Evolutionary conservation across 2,329 filamentous ascomycete genomes (phyloP).

Genomic region (Aspergillus bombycis): DNA sequence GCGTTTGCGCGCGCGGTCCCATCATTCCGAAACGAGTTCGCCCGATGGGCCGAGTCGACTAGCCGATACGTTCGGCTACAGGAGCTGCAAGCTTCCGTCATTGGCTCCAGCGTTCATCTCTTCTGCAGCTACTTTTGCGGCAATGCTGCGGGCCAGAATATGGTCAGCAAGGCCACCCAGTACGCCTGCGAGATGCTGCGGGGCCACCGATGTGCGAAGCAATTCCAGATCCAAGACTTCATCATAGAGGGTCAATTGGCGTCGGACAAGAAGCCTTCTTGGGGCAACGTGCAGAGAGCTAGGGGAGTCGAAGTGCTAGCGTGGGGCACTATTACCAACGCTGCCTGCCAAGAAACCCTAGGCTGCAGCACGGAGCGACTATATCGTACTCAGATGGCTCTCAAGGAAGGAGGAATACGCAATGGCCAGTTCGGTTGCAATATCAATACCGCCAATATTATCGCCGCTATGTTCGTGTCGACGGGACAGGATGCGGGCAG

Average conservation of each 20-base stretch:
- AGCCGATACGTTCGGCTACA: conserved; percentile 13
- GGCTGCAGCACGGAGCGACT: conserved; percentile 20
- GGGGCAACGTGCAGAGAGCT: conserved; percentile 24
- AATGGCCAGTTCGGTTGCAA: conserved; percentile 24
- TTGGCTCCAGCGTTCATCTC: conserved; percentile 28
- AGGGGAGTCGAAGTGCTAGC: conserved; percentile 31
- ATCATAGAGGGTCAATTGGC: conserved; percentile 28
- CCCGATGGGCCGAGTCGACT: conserved; percentile 4
- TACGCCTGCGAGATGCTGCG: conserved; percentile 22
- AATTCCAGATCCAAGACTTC: conserved; percentile 8
- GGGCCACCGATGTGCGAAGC: neutral
- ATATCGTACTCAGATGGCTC: conserved; percentile 10
- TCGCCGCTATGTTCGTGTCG: conserved; percentile 29
- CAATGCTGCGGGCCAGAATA: conserved; percentile 35
- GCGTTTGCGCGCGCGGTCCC: conserved; percentile 13
- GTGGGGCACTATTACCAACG: conserved; percentile 26
- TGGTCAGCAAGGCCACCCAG: conserved; percentile 36
- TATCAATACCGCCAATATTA: conserved; percentile 24
- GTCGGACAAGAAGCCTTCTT: conserved; percentile 31
- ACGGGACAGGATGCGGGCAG: conserved; percentile 29
- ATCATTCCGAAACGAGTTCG: neutral
- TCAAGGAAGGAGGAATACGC: conserved; percentile 22
- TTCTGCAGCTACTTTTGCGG: conserved; percentile 29
- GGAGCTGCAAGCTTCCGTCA: conserved; percentile 20
- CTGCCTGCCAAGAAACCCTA: conserved; percentile 21